Base-by-base conservation (phyloP, 164 flowering plant genomes). In the Sextonia rubra region DNA sequence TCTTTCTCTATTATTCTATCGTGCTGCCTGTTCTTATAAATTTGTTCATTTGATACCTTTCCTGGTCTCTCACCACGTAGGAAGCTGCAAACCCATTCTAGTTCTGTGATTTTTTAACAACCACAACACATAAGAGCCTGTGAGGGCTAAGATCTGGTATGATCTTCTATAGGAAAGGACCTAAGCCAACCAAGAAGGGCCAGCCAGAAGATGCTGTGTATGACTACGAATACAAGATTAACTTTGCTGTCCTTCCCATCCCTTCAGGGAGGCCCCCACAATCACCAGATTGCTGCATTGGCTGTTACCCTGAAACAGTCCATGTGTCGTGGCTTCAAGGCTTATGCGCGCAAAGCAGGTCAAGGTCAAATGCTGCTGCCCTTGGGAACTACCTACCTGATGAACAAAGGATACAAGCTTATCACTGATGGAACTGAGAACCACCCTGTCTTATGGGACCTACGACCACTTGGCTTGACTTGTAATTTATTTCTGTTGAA, bases 251-350 rank as follows among this genome's bases (percentile, higher is more conserved):
- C 69, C 93, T 95, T 89, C 99, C 99, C 0, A 82, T 97, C 55
- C 98, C 93, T 73, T 98, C 93, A 79, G 99, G 99, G 68, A n/a
- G 99, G 98, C 64, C 99, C 99, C 12, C 99, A 95, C 85, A 95
- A 95, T 69, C 98, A 95, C 86, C 99, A 95, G 74, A 95, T 95
- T 49, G 98, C 90, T 76, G 99, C 99, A 70, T 82, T 95, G 71
- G 99, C 99, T 60, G 98, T 95, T 79, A 98, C 97, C 29, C 76
- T 95, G 85, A 95, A 93, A 74, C 99, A 95, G 81, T 86, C 88
- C 47, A 76, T 70, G 80, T 2, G 83, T 17, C 99, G 98, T 65
- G 99, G 86, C 60, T 95, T 93, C 88, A 95, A 95, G 89, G 91
- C 86, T 1, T 95, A 95, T 85, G 98, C 98, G 69, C 89, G 93